Evolutionary conservation across 441 rosid genomes (phyloP).

Genomic region (Jatropha multifida): DNA sequence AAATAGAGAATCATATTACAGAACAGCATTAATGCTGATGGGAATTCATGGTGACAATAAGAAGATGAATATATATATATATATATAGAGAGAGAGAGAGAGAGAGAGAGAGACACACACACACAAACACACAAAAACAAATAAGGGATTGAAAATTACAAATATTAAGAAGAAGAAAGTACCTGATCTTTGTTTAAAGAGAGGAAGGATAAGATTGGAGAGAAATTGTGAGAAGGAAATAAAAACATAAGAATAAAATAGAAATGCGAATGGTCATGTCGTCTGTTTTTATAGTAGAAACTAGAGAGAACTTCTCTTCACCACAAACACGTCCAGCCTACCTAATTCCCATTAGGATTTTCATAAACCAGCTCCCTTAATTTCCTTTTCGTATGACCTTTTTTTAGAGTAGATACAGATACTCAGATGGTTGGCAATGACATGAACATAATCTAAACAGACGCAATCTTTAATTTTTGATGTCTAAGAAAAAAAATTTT

Average conservation of each 20-base stretch:
- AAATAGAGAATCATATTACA: neutral
- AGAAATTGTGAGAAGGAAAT: neutral
- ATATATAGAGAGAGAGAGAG: too few species aligned
- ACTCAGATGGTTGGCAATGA: too few species aligned
- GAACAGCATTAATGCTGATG: neutral
- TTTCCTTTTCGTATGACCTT: neutral
- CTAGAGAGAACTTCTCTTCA: slow-evolving; percentile 1
- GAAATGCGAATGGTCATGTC: neutral
- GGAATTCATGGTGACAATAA: neutral
- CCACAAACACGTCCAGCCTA: neutral
- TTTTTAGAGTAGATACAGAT: too few species aligned
- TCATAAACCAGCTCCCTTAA: slow-evolving; percentile 11
- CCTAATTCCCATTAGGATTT: neutral
- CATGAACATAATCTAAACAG: neutral
- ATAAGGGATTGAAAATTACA: neutral
- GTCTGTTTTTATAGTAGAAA: neutral
- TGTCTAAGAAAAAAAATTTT: too few species aligned
- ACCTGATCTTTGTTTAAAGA: neutral
- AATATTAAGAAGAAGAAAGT: neutral
- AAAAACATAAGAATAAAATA: neutral
- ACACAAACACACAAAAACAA: too few species aligned
- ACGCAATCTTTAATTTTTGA: neutral
- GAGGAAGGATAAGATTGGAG: neutral
- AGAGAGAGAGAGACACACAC: too few species aligned
- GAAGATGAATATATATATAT: neutral